A percentile compares a stretch with the other conserved stretches of the same genome.
Conservation (phyloP, 148 eudicot genomes). For the Camellia sinensis region DNA sequence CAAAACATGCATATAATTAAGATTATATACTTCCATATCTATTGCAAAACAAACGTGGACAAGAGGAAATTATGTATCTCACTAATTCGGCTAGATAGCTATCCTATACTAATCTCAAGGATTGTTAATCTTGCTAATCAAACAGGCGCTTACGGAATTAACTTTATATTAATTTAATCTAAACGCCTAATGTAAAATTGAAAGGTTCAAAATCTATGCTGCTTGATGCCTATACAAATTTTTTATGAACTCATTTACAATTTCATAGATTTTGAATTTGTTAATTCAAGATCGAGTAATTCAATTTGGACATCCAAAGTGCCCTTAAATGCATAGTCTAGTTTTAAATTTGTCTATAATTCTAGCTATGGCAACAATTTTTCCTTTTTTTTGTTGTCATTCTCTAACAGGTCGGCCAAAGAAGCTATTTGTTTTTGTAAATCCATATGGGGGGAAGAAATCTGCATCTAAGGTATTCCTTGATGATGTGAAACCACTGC, state of each 20-base stretch:
- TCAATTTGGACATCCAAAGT: background rate
- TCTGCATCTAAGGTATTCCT: slow-evolving; percentile 55
- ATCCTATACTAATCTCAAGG: too few species aligned
- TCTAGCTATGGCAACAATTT: background rate
- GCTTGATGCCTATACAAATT: background rate
- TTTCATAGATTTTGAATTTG: background rate
- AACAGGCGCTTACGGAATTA: too few species aligned
- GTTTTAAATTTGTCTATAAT: background rate
- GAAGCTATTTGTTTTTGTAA: slow-evolving; percentile 68
- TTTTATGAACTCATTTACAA: background rate
- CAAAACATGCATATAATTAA: too few species aligned
- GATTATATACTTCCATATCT: too few species aligned
- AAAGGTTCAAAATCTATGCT: background rate
- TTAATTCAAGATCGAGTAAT: background rate
- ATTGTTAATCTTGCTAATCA: too few species aligned
- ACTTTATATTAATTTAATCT: too few species aligned
- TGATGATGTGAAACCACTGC: slow-evolving; percentile 70
- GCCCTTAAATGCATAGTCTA: background rate
- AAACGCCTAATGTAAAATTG: background rate
- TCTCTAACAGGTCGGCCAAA: slow-evolving; percentile 65
- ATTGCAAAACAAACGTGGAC: too few species aligned
- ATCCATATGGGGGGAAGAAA: slow-evolving; percentile 87
- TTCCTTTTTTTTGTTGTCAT: background rate
- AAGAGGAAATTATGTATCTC: too few species aligned
- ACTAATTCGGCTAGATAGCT: too few species aligned